A percentile compares a stretch with the other conserved stretches of the same genome.
phyloP scores from a whole-genome alignment of 805 yeast genomes.

The Huiozyma sinensis region DNA sequence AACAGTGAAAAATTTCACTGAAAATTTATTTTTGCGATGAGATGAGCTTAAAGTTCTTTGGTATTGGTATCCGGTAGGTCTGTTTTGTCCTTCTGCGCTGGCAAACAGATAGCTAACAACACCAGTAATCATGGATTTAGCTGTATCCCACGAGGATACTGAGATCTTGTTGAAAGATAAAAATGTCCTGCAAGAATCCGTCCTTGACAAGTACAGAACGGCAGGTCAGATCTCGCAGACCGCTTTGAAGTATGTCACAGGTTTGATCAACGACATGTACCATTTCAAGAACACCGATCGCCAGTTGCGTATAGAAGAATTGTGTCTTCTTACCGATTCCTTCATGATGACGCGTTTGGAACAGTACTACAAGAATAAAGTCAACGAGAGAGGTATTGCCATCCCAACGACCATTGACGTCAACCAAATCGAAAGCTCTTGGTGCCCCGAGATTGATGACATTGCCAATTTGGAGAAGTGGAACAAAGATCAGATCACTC shows the following conservation, averaged over 20 bases:
- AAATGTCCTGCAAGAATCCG: conserved; percentile 50
- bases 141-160: conserved; percentile 64
- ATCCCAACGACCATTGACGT: conserved; percentile 84
- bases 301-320: conserved; percentile 47
- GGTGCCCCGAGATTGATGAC: conserved; percentile 78
- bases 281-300: conserved; percentile 36
- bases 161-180: conserved; percentile 61
- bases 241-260: conserved; percentile 53
- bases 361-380: conserved; percentile 48
- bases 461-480: conserved; percentile 28
- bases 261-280: conserved; percentile 62
- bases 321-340: conserved; percentile 76
- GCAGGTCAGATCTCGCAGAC: conserved; percentile 89
- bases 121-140: conserved; percentile 51
- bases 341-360: conserved; percentile 51
- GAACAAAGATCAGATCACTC: conserved; percentile 15
- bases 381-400: conserved; percentile 84
- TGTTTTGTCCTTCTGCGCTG: too few relatives aligned
- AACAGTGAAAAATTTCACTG: conserved; percentile 1
- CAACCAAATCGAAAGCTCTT: conserved; percentile 66
- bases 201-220: conserved; percentile 70
- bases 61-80: too few relatives aligned
- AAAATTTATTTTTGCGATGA: conserved; percentile 8
- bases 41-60: conserved; percentile 3
- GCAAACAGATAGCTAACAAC: neutral